phyloP scores from a whole-genome alignment of 2,329 filamentous ascomycete species.

The Ophiostoma triangulosporum region DNA sequence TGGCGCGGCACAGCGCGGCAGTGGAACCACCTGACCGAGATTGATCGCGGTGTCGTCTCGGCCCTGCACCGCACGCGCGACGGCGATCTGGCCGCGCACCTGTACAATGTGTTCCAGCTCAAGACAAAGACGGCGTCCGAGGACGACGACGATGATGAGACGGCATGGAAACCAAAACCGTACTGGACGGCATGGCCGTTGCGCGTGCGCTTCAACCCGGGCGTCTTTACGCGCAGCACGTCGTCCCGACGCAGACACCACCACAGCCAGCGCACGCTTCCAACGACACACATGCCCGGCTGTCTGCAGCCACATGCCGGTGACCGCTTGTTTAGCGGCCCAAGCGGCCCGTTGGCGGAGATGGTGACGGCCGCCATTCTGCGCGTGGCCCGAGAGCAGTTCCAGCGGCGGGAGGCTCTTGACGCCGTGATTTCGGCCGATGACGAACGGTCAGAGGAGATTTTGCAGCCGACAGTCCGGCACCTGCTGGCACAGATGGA shows the following conservation, averaged over 20 bases:
- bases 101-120: constrained; percentile 65
- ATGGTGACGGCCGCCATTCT: constrained; percentile 54
- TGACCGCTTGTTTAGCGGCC: constrained; percentile 19
- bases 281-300: background rate
- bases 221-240: background rate
- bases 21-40: constrained; percentile 50
- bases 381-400: constrained; percentile 53
- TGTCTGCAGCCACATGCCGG: background rate
- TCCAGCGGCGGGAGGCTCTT: constrained; percentile 19
- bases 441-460: constrained; percentile 49
- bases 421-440: constrained; percentile 44
- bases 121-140: constrained; percentile 31
- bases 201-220: constrained; percentile 13
- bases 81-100: constrained; percentile 57
- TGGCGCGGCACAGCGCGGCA: constrained; percentile 54
- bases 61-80: constrained; percentile 51
- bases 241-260: background rate
- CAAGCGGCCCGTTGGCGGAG: constrained; percentile 41
- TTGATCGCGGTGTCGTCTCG: constrained; percentile 48
- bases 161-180: constrained; percentile 39
- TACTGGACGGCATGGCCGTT: constrained; percentile 82
- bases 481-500: constrained; percentile 61
- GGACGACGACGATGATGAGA: constrained; percentile 15
- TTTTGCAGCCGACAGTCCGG: constrained; percentile 56
- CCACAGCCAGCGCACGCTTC: background rate